Conservation (phyloP, 768 basidiomycete genomes). For the Podaxis rugospora region DNA sequence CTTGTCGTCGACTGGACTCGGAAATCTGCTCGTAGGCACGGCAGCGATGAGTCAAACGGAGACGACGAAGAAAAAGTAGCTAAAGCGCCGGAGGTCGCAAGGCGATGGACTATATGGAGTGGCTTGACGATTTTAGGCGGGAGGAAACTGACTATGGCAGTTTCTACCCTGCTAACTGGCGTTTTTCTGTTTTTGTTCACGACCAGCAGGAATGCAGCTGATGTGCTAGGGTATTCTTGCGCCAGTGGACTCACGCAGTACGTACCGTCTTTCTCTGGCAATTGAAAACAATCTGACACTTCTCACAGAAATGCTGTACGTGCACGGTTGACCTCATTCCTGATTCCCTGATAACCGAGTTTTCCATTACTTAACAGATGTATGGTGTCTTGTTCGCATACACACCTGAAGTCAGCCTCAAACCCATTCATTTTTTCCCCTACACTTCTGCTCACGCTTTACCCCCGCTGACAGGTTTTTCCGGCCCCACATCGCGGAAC, state of each 20-base stretch:
- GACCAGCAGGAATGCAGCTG: conserved; percentile 34
- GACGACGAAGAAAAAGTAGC: neutral
- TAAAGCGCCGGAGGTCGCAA: neutral
- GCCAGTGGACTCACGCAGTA: conserved; percentile 37
- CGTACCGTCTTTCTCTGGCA: conserved; percentile 11
- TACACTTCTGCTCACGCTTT: neutral
- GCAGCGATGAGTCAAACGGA: neutral
- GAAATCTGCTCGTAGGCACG: conserved; percentile 13
- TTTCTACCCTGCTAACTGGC: conserved; percentile 39
- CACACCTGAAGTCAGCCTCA: conserved; percentile 42
- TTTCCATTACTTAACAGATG: conserved; percentile 25
- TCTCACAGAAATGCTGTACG: conserved; percentile 5
- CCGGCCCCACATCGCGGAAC: conserved; percentile 54
- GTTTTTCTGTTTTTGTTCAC: conserved; percentile 51
- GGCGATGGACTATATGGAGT: conserved; percentile 2
- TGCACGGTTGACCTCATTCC: neutral
- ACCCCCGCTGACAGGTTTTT: conserved; percentile 30
- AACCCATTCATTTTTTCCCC: neutral
- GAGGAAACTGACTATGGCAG: conserved; percentile 42
- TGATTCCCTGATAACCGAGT: neutral
- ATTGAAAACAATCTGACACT: neutral
- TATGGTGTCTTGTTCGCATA: conserved; percentile 54
- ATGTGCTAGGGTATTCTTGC: conserved; percentile 43
- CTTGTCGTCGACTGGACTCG: conserved; percentile 41
- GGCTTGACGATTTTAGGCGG: conserved; percentile 33